Evolutionary conservation across 352 stramenopile genomes (phyloP), one percentile per base, ranked within the genome.

Genomic region (Globisporangium nagaii): DNA sequence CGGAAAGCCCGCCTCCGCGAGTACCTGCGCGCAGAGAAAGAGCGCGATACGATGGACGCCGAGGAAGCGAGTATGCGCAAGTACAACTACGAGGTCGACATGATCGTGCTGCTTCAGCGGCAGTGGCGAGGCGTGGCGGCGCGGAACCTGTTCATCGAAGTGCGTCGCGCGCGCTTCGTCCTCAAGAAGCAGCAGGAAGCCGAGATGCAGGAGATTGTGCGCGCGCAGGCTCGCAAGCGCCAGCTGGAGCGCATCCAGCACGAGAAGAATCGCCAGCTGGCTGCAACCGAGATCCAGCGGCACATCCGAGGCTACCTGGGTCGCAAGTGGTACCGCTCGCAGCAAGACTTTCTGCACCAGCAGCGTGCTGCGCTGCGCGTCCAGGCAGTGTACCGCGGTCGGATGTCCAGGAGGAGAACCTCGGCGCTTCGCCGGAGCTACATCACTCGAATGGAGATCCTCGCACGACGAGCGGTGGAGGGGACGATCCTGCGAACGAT

Each of bases 401-500:
- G 80, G 1, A 88, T 90, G 49, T 82, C 79, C 0, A 68, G 83
- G 6, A 65, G 79, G 28, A 68, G 72, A 2, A 86, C 82, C 3
- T 73, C 78, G 12, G 83, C 83, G n/a, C 60, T 89, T 8, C 62
- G 83, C 22, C 70, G 83, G 8, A 89, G 82, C 46, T 89, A 84
- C 37, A 71, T 90, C 31, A 88, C 79, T 1, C 74, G 82, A 1
- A 88, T 93, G 75, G 80, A 93, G 43, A 67, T 93, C 47, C 54
- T 89, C 2, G 58, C 80, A 0, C 62, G 80, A 32, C 58, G 83
- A 20, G 71, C 73, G 8, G 58, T 90, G 0, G 83, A 91, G 71
- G 79, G 80, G 3, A 80, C 75, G 31, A 44, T 83, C 11, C 44
- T 93, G 43, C 71, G 83, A 3, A 65, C 73, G 2, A 36, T 93